Evolutionary conservation across 352 stramenopile species (phyloP), one percentile per base, ranked within the genome.

Genomic region (Phytophthora sp.): DNA sequence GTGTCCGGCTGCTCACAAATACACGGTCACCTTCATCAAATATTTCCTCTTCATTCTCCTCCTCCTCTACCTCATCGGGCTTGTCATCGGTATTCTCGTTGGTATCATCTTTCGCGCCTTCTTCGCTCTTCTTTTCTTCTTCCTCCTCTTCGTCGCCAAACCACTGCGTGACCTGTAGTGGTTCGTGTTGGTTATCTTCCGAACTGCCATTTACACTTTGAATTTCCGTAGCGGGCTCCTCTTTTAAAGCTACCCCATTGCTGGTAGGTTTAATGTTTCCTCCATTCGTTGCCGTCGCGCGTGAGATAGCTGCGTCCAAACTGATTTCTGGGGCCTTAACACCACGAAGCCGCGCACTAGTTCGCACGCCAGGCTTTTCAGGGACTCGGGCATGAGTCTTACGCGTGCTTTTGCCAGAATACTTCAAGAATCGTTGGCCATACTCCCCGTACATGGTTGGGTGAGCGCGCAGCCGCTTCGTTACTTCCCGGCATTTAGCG

Each of bases 401-500:
- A 21, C 38, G 26, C 15, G n/a, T 48, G 37, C 12, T 66, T n/a
- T 48, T 74, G 54, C 17, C 41, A 24, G 23, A 27, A 42, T 30
- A 48, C 24, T 59, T 76, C 20, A 62, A 32, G 27, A 54, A 66
- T 10, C 44, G 54, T 45, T 67, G 62, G 0, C 74, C 74, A 26
- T 73, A 70, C 11, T 79, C 62, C 6, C 66, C 73, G 46, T 87
- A 87, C 20, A 87, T 66, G 0, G 48, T 32, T 43, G 80, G 77
- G 37, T 88, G 68, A 4, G 67, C 71, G 58, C 88, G 69, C 0
- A 91, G 62, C 2, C 80, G 79, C 62, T 82, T 89, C 1, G 83
- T 89, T 31, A 92, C 85, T 7, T 89, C 82, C 1, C 82, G 75
- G 43, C 90, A 97, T 44, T 94, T 94, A 9, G 80, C 82, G 58